Evolutionary conservation across 257 asterid genomes (phyloP).

Genomic region (Leonotis leonurus): DNA sequence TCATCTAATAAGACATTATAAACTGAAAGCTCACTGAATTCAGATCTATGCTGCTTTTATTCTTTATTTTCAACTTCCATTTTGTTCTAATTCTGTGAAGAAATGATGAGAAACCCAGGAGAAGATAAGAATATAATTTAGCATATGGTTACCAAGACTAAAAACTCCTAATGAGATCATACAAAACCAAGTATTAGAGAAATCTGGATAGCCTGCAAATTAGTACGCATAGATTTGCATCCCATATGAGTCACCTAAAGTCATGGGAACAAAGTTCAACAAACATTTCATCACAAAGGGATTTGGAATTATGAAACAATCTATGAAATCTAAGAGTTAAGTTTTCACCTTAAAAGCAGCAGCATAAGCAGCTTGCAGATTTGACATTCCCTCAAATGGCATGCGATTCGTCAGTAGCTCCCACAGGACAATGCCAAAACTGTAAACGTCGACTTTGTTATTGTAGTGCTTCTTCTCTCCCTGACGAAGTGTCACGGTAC

Average conservation of each 20-base stretch:
- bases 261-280: not conserved
- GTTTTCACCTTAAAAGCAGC: conserved; percentile 89
- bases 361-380: conserved; percentile 98
- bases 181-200: not conserved
- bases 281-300: not conserved
- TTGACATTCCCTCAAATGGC: conserved; percentile 99
- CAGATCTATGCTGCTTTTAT: not conserved
- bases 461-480: conserved; percentile 99
- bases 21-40: no score
- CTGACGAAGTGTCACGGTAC: conserved; percentile 92
- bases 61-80: not conserved
- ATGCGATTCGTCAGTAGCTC: conserved; percentile 81
- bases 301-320: not conserved
- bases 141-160: not conserved
- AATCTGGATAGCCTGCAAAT: not conserved
- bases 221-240: not conserved
- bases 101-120: not conserved
- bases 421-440: conserved; percentile 94
- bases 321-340: not conserved
- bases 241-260: not conserved
- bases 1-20: no score
- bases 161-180: not conserved
- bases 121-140: not conserved
- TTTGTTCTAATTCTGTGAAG: not conserved
- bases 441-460: conserved; percentile 88